Percentiles rank a stretch among this genome's conserved stretches.
Evolutionary conservation across 2,329 filamentous ascomycete genomes (phyloP).

Genomic region (Ophiostoma montium): DNA sequence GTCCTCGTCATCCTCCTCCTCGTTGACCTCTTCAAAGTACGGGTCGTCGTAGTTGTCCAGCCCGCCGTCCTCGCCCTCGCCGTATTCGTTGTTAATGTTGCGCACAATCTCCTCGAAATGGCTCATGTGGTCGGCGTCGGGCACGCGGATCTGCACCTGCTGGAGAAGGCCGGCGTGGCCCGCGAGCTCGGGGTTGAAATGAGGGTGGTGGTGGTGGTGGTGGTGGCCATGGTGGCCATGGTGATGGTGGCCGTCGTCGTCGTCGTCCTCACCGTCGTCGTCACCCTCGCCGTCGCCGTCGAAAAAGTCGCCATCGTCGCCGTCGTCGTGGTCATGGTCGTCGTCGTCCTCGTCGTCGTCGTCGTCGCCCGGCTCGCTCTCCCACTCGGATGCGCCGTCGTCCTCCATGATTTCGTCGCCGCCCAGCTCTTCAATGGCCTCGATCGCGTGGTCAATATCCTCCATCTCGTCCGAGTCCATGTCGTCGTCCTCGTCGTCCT

Average conservation of each 20-base stretch:
- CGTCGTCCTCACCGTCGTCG: slow-evolving; percentile 15
- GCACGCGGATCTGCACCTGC: slow-evolving; percentile 29
- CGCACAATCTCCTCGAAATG: slow-evolving; percentile 22
- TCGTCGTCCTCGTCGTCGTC: slow-evolving; percentile 40
- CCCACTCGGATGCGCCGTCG: slow-evolving; percentile 46
- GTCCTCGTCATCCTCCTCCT: slow-evolving; percentile 45
- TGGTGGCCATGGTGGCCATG: slow-evolving; percentile 15
- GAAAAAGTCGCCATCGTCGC: slow-evolving; percentile 22
- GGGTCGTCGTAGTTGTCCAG: slow-evolving; percentile 36
- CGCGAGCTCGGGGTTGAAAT: slow-evolving; percentile 25
- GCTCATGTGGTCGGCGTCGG: slow-evolving; percentile 39
- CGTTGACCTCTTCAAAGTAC: slow-evolving; percentile 40
- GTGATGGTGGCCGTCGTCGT: neutral
- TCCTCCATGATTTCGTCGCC: slow-evolving; percentile 47
- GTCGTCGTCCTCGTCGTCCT: slow-evolving; percentile 32
- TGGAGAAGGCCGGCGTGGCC: neutral
- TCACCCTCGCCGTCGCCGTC: slow-evolving; percentile 40
- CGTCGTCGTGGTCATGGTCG: slow-evolving; percentile 32
- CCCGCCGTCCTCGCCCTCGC: slow-evolving; percentile 33
- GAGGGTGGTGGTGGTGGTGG: slow-evolving; percentile 24
- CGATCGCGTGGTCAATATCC: slow-evolving; percentile 32
- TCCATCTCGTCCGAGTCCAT: slow-evolving; percentile 36
- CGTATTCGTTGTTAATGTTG: slow-evolving; percentile 4
- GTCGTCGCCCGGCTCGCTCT: slow-evolving; percentile 42
- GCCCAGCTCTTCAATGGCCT: slow-evolving; percentile 46